These are phyloP conservation scores for Thermomucor indicae-seudaticae DNA, from an alignment of 371 early-diverging fungal genomes.

Conservation along the genomic window DNA sequence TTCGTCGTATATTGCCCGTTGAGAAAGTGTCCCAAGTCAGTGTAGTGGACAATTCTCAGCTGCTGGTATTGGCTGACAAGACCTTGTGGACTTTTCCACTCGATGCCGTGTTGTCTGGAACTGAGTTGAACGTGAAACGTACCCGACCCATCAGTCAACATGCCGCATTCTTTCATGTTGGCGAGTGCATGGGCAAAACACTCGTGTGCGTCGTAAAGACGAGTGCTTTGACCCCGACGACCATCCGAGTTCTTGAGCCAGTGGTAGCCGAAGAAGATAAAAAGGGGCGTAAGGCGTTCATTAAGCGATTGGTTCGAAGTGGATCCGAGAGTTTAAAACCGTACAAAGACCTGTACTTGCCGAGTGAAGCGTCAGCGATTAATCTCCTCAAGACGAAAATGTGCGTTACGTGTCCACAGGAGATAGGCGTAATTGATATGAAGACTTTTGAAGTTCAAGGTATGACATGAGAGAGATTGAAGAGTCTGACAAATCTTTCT, in stretches of 20 bases:
- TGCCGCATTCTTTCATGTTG: constrained; percentile 86
- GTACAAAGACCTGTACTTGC: constrained; percentile 87
- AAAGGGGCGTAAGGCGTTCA: constrained; percentile 43
- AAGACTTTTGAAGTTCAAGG: constrained; percentile 58
- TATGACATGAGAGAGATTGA: neutral
- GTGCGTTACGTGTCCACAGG: constrained; percentile 88
- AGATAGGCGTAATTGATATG: constrained; percentile 91
- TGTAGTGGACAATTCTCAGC: constrained; percentile 65
- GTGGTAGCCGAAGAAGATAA: constrained; percentile 54
- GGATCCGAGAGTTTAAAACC: constrained; percentile 53
- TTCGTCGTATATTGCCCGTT: constrained; percentile 55
- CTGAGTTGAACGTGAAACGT: constrained; percentile 46
- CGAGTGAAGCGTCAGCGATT: constrained; percentile 82
- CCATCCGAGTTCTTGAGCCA: constrained; percentile 77
- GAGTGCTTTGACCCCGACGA: constrained; percentile 61
- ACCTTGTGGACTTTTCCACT: constrained; percentile 70
- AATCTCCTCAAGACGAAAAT: constrained; percentile 80
- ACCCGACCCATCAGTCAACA: constrained; percentile 71
- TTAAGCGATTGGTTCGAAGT: constrained; percentile 44
- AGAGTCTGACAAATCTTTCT: neutral
- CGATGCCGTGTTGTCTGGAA: constrained; percentile 52
- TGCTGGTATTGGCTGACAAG: constrained; percentile 69
- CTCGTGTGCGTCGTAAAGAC: constrained; percentile 74
- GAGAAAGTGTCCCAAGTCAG: constrained; percentile 82
- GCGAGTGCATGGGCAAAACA: constrained; percentile 68